Evolutionary conservation across 768 basidiomycete species (phyloP), one percentile per base, ranked within the genome.

Genomic region (Sistotremastrum suecicum): DNA sequence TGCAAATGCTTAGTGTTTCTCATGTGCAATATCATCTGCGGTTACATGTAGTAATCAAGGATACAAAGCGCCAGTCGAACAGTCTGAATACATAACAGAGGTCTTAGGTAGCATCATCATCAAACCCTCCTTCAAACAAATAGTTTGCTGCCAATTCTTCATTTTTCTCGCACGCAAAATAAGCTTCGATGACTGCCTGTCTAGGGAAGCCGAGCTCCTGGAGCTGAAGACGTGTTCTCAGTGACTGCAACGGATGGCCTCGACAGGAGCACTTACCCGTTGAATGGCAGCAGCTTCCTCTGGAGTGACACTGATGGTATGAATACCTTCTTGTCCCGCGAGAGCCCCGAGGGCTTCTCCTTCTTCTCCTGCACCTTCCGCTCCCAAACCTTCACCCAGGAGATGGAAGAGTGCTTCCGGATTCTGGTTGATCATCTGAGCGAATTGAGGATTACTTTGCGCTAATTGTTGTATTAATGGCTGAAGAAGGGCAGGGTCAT

Each of bases 101-200:
- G 20, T 20, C 20, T 20, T 20, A 20, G 20, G 20, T 20, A 20
- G 42, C 20, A 45, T 48, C 44, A 44, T 74, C 78, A 1, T 77
- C 78, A 55, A 78, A 80, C 31, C 68, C 67, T 46, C 64, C 56
- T 54, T 94, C 91, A 51, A 97, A 92, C 54, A 97, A 62, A 55
- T 81, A 94, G 58, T 95, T 95, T 9, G 94, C 95, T 6, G 95
- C 91, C 12, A 92, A 65, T 58, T 97, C 90, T 64, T 98, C 95
- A 58, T 98, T 90, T 73, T 87, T 90, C 61, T 90, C 95, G 62
- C 92, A 97, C 2, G 81, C 85, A 58, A 94, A 76, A 63, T 86
- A 99, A 1, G 95, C 95, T 62, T 97, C 77, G 34, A 92, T 65
- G n/a, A 72, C 94, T 0, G 68, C 67, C 39, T 90, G 71, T 37